A percentile compares a stretch with the other conserved stretches of the same genome.
Conservation (phyloP, 345 rosid genomes). For the Cardamine resedifolia region DNA sequence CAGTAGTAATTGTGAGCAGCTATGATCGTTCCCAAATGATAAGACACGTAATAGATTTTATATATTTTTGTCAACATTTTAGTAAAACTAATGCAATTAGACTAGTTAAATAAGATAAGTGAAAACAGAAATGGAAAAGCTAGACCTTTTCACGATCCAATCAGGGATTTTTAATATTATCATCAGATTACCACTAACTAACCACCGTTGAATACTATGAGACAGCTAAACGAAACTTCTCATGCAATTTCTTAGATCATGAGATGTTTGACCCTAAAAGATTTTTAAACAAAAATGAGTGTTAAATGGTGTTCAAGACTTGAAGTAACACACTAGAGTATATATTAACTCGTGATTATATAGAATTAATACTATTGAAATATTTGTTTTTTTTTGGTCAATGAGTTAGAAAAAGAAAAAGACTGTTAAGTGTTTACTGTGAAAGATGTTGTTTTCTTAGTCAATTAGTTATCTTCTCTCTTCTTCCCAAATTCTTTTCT, state of each 20-base stretch:
- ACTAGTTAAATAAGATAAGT: background rate
- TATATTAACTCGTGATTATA: background rate
- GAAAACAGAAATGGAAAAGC: background rate
- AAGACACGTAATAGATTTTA: background rate
- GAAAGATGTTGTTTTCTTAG: too few relatives aligned
- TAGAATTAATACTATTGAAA: background rate
- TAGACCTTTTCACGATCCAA: constrained; percentile 13
- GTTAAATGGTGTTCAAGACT: background rate
- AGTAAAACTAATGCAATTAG: background rate
- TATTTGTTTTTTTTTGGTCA: background rate
- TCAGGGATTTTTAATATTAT: background rate
- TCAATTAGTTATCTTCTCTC: background rate
- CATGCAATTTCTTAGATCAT: background rate
- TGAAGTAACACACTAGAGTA: background rate
- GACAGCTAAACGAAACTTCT: background rate
- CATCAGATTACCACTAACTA: constrained; percentile 15
- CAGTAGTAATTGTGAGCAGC: background rate
- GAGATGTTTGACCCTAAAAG: background rate
- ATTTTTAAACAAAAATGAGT: too few relatives aligned
- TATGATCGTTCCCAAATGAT: background rate
- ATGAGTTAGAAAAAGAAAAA: background rate
- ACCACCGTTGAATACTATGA: background rate
- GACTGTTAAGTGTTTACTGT: background rate
- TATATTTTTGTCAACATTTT: background rate
- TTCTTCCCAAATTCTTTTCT: background rate